These are phyloP conservation scores for Corchorus capsularis DNA, from an alignment of 345 rosid genomes.

Conservation along the genomic window DNA sequence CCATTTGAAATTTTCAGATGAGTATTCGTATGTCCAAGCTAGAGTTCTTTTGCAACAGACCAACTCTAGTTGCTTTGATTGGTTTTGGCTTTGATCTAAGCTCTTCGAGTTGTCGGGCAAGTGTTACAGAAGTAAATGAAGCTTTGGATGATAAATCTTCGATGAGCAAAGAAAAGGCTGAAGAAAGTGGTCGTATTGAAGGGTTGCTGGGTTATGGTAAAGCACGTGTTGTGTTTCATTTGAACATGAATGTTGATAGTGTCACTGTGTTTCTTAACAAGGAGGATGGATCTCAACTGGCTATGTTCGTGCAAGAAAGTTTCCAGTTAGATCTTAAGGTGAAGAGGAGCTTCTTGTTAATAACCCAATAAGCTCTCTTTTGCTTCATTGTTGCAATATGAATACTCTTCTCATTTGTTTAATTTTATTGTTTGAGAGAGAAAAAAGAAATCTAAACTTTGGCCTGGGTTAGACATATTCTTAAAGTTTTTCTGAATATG, in stretches of 20 bases:
- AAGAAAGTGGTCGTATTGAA: constrained; percentile 69
- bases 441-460: background rate
- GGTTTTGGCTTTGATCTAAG: constrained; percentile 88
- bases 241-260: constrained; percentile 86
- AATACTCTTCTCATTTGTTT: background rate
- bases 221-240: constrained; percentile 85
- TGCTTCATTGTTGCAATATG: background rate
- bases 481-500: background rate
- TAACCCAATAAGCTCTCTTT: constrained; percentile 4
- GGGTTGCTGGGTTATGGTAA: constrained; percentile 95
- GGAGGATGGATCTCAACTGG: constrained; percentile 97
- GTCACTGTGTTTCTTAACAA: constrained; percentile 89
- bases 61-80: constrained; percentile 91
- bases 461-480: background rate
- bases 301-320: constrained; percentile 92
- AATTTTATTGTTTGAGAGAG: background rate
- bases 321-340: constrained; percentile 93
- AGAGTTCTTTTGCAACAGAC: constrained; percentile 95
- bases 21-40: constrained; percentile 91
- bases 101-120: constrained; percentile 35
- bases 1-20: constrained; percentile 66
- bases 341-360: constrained; percentile 14
- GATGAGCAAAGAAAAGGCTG: constrained; percentile 60
- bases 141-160: constrained; percentile 47
- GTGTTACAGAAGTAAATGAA: constrained; percentile 35